Evolutionary conservation across 805 yeast species (phyloP).

Genomic region (Groenewaldozyma salmanticensis): DNA sequence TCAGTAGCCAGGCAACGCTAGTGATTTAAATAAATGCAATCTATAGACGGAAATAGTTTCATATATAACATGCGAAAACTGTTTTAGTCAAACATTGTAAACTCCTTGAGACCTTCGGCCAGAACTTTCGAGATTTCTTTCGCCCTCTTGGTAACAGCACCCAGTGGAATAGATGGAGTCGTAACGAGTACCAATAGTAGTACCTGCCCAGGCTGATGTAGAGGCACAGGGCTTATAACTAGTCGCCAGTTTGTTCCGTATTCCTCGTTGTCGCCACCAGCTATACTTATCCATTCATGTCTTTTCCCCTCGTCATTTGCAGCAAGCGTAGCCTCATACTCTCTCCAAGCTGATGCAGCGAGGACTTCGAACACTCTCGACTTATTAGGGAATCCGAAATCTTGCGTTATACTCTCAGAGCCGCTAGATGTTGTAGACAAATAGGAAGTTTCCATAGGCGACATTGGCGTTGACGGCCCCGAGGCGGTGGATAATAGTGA

Average conservation of each 20-base stretch:
- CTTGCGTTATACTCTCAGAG: no score
- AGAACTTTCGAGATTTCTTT: not conserved
- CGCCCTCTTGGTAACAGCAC: not conserved
- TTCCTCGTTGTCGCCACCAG: not conserved
- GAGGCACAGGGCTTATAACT: not conserved
- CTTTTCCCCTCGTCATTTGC: not conserved
- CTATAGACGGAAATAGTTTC: not conserved
- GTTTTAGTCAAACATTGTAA: not conserved
- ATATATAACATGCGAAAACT: not conserved
- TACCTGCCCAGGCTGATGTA: not conserved
- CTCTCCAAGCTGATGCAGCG: not conserved
- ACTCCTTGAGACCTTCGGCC: not conserved
- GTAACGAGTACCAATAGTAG: not conserved
- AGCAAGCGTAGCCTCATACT: not conserved
- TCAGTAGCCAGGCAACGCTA: not conserved
- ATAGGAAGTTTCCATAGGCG: not conserved
- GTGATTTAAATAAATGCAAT: not conserved
- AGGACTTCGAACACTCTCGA: not conserved
- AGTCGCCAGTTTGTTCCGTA: not conserved
- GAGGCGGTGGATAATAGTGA: no score
- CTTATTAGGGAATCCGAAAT: no score
- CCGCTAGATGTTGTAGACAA: not conserved
- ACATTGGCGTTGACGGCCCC: not conserved
- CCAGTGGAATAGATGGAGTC: not conserved
- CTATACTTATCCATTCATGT: not conserved